Evolutionary conservation across 2,329 filamentous ascomycete species (phyloP).

Genomic region (Penicillium sp.): DNA sequence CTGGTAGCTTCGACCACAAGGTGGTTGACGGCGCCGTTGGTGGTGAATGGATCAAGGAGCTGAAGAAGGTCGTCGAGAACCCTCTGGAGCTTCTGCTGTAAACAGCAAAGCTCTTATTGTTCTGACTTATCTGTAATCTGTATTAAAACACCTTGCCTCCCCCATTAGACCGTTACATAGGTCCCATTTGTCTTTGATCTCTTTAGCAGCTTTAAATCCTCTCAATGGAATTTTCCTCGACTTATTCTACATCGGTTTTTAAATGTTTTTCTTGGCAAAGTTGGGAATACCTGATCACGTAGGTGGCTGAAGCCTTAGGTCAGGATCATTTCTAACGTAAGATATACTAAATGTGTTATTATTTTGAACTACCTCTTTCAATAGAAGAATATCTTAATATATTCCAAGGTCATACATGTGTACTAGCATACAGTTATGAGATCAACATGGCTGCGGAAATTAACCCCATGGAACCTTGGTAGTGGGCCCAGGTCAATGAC

Average conservation of each 20-base stretch:
- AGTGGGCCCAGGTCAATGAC: conserved; percentile 29
- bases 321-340: not conserved
- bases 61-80: conserved; percentile 98
- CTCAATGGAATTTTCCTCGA: conserved; percentile 28
- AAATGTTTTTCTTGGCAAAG: not conserved
- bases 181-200: conserved; percentile 29
- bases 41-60: conserved; percentile 91
- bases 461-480: not conserved
- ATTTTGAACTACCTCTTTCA: not conserved
- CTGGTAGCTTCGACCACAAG: conserved; percentile 97
- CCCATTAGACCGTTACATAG: conserved; percentile 27
- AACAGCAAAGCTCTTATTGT: conserved; percentile 24
- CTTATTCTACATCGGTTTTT: not conserved
- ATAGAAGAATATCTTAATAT: not conserved
- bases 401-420: too few relatives aligned
- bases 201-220: conserved; percentile 32
- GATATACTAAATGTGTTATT: not conserved
- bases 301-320: conserved; percentile 7
- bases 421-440: not conserved
- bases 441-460: not conserved
- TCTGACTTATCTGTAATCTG: conserved; percentile 30
- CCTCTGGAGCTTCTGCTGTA: conserved; percentile 91
- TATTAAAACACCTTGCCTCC: conserved; percentile 35
- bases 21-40: conserved; percentile 95
- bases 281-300: conserved; percentile 4